Base-by-base conservation (phyloP, 2,329 filamentous ascomycete species). In the Bipolaris gigantea region DNA sequence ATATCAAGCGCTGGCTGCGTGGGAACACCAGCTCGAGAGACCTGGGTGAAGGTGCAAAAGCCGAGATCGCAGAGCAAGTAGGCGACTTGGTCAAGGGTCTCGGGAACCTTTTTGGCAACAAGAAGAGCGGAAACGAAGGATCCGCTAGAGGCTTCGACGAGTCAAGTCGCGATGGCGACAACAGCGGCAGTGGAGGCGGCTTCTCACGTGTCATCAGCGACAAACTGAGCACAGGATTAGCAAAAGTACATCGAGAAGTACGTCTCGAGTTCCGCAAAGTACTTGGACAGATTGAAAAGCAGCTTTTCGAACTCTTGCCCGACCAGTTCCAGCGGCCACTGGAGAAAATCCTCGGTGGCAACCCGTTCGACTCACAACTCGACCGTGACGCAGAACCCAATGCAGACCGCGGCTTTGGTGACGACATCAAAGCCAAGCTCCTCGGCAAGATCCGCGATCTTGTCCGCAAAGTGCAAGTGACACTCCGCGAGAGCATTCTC, bases 1-100 rank as follows among this genome's bases (percentile, higher is more conserved):
- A 70, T 43, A 66, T 70, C 56, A 70, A 70, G 52, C 66, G 67
- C 43, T 70, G 67, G 67, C 55, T 70, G 9, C 64, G 67, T 44
- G 67, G 67, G 3, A 70, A 70, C 44, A 70, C 66, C 6, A 70
- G 64, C 36, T 60, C 65, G 1, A 65, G 67, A 3, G 67, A 70
- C 44, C 46, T 70, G 21, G 66, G 67, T 10, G 67, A 70, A 27
- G 67, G 67, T 27, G 64, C 66, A 2, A 70, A 66, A 44, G 67
- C 61, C 18, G 67, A 70, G 53, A 66, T 71, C 35, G 62, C 55
- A 47, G 63, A 69, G 30, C 64, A 70, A 48, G 65, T 70, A 7
- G 58, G 60, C 10, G 64, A 61, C 56, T 45, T 70, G 9, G 67
- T 70, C 4, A 70, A 70, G 42, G 67, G 67, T 6, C 49, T 70